phyloP scores from a whole-genome alignment of 495 filamentous ascomycete genomes.

The Penicillium antarcticum region DNA sequence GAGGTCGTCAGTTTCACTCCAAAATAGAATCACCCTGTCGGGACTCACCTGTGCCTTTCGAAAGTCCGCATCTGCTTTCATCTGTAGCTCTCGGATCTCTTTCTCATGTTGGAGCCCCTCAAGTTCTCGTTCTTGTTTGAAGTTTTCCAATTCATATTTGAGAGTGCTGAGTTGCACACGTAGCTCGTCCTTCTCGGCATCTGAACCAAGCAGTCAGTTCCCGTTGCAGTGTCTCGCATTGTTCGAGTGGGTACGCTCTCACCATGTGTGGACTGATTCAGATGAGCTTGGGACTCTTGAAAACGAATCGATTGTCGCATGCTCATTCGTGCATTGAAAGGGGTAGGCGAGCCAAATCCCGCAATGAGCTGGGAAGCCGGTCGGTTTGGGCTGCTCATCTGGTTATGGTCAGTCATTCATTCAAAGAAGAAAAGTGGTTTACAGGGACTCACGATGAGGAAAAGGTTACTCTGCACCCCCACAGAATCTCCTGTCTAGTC shows the following conservation, averaged over 20 bases:
- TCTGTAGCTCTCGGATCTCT: conserved; percentile 71
- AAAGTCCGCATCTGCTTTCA: conserved; percentile 79
- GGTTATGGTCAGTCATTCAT: background rate
- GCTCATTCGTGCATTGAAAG: conserved; percentile 20
- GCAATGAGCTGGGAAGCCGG: conserved; percentile 32
- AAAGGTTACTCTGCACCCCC: background rate
- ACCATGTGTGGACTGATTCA: conserved; percentile 22
- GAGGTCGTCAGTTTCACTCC: conserved; percentile 8
- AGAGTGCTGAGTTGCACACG: conserved; percentile 66
- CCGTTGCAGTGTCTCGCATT: background rate
- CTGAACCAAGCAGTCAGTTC: conserved; percentile 20
- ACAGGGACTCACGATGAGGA: background rate
- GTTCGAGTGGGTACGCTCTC: background rate
- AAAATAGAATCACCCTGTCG: no score
- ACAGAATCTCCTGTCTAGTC: background rate
- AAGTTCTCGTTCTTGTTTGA: conserved; percentile 85
- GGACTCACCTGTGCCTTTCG: conserved; percentile 65
- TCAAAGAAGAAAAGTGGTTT: background rate
- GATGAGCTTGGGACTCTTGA: conserved; percentile 22
- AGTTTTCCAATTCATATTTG: conserved; percentile 65
- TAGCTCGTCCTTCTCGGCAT: conserved; percentile 61
- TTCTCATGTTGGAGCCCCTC: conserved; percentile 72
- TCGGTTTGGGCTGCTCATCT: conserved; percentile 34
- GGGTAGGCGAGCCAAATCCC: conserved; percentile 30
- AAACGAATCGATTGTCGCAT: conserved; percentile 31